Base-by-base conservation (phyloP, 2,329 filamentous ascomycete genomes). In the Trichophyton verrucosum region DNA sequence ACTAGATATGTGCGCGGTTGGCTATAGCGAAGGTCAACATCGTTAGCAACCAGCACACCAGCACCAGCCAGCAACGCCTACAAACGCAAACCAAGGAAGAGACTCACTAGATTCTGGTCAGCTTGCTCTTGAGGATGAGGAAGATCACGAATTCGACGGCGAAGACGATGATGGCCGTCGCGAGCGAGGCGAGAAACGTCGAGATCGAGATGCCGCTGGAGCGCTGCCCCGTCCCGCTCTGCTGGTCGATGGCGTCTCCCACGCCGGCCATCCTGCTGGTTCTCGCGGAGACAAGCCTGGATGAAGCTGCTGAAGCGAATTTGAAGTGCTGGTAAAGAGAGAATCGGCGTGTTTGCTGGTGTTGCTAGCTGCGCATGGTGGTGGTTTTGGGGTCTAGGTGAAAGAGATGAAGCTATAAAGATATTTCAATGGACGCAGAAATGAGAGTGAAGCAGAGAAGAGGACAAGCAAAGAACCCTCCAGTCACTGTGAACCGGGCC, bases 1-100 rank as follows among this genome's bases (percentile, higher is more conserved):
- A 95, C 91, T 1, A 95, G 82, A 66, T 89, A 95, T 3, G 90
- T 92, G 72, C 90, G 86, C 1, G 89, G 87, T 76, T 89, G 89
- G 69, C 86, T 44, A 63, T 36, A 36, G 33, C 9, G 15, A 62
- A 57, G n/a, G 58, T 30, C 5, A 30, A 7, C 27, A 30, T 30
- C 27, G 61, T 67, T 24, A 68, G 61, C 30, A 46, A 24, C 58
- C 56, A 53, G 33, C 47, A 62, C 22, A 62, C 22, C 59, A 24
- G 62, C 20, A 20, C 20, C 20, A 20, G 2, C 9, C n/a, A 15
- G 22, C 46, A 65, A 62, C 33, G 62, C n/a, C 27, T 7, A 30
- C 27, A 30, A 1, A 30, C 62, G 61, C 53, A 27, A 27, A 58
- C 9, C 9, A 15, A 49, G 27, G 49, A 40, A 57, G 8, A 8